Conservation (phyloP, 306 rosid species). For the Lathyrus aphaca region DNA sequence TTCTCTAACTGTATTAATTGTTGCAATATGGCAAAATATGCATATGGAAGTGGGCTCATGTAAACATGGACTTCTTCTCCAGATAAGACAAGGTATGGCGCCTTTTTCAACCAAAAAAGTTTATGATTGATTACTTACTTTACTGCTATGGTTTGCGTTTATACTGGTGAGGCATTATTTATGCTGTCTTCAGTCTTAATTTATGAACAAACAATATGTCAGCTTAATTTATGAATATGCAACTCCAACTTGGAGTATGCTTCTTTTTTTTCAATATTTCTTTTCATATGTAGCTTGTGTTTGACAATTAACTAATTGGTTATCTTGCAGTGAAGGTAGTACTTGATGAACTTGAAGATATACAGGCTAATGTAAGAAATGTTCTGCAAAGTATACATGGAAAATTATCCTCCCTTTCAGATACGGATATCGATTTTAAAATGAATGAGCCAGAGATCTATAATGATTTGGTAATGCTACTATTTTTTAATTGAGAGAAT, state of each 20-base stretch:
- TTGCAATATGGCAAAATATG: constrained; percentile 39
- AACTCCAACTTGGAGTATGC: constrained; percentile 21
- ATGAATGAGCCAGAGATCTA: constrained; percentile 41
- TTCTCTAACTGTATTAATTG: constrained; percentile 35
- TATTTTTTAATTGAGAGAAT: constrained; percentile 7
- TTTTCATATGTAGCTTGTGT: constrained; percentile 18
- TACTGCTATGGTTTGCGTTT: too few species aligned
- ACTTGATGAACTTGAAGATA: constrained; percentile 55
- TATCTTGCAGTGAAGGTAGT: constrained; percentile 53
- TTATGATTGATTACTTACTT: constrained; percentile 19
- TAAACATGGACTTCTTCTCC: constrained; percentile 63
- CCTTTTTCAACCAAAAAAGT: neutral
- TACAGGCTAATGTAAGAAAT: constrained; percentile 52
- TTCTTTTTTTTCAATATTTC: constrained; percentile 24
- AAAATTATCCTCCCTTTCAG: constrained; percentile 32
- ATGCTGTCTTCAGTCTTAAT: constrained; percentile 4
- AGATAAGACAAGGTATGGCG: constrained; percentile 59
- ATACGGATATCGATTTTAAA: constrained; percentile 37
- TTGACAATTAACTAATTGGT: constrained; percentile 35
- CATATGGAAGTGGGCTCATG: constrained; percentile 65
- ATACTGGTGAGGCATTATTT: neutral
- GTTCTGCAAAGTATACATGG: constrained; percentile 41
- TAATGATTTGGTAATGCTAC: constrained; percentile 48
- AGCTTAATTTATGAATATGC: constrained; percentile 1
- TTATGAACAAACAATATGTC: neutral